phyloP scores from a whole-genome alignment of 441 rosid genomes.

The Metrosideros polymorpha region DNA sequence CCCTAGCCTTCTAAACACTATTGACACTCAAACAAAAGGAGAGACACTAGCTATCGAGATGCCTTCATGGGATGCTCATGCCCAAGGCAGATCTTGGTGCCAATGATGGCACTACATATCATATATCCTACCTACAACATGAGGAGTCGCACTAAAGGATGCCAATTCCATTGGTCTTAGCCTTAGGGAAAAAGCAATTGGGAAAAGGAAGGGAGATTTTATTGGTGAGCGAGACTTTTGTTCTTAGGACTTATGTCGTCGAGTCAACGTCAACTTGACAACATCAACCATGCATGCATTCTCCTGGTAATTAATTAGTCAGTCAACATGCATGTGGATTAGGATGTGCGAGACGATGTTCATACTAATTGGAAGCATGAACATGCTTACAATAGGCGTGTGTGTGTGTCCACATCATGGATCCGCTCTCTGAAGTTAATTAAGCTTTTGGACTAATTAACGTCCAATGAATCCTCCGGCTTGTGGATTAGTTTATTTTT shows the following conservation, averaged over 20 bases:
- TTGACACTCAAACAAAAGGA: background rate
- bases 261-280: background rate
- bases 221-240: background rate
- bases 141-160: slow-evolving; percentile 29
- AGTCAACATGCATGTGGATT: background rate
- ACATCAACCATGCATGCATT: background rate
- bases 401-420: background rate
- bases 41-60: background rate
- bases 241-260: background rate
- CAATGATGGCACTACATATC: slow-evolving; percentile 16
- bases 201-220: background rate
- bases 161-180: slow-evolving; percentile 18
- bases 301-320: background rate
- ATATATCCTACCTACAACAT: slow-evolving; percentile 23
- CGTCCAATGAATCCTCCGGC: no score
- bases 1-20: slow-evolving; percentile 5
- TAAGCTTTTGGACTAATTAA: background rate
- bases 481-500: no score
- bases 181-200: background rate
- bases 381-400: background rate
- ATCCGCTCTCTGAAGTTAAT: background rate
- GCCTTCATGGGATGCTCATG: background rate
- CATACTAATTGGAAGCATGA: background rate
- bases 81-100: slow-evolving; percentile 9
- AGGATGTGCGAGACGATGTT: background rate